Conservation (phyloP, 345 rosid genomes). For the sweet orange (Citrus sinensis) region DNA sequence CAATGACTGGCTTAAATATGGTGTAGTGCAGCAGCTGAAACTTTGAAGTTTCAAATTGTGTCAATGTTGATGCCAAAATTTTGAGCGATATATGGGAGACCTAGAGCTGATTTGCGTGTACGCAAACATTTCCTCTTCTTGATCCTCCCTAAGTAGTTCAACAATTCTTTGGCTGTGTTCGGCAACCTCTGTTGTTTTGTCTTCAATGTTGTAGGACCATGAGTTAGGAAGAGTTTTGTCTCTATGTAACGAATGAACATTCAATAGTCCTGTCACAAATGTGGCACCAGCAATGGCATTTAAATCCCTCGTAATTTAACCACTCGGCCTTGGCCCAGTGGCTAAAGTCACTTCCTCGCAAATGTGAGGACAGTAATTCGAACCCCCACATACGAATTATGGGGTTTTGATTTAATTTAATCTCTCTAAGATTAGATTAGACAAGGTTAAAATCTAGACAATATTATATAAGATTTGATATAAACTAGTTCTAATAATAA, state of each 20-base stretch:
- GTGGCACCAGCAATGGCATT: background rate
- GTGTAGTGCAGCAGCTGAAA: background rate
- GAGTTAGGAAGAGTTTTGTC: background rate
- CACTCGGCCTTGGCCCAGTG: too few relatives aligned
- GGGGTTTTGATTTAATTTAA: too few relatives aligned
- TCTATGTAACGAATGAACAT: too few relatives aligned
- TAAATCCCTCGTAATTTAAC: too few relatives aligned
- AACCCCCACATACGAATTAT: too few relatives aligned
- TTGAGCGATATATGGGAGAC: background rate
- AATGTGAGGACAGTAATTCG: fast-evolving
- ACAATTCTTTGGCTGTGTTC: background rate
- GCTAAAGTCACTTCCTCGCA: too few relatives aligned
- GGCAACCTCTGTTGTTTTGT: background rate
- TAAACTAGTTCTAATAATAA: too few relatives aligned
- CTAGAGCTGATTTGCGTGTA: background rate
- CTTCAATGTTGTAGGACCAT: background rate
- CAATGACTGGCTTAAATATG: background rate
- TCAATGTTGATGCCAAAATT: background rate
- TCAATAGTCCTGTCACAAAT: background rate
- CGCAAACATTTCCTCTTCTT: background rate
- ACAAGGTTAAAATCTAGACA: fast-evolving
- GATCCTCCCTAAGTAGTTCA: background rate
- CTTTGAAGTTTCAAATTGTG: background rate
- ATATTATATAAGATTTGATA: too few relatives aligned
- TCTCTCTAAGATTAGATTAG: too few relatives aligned